Evolutionary conservation across 176 grass and related monocot species (phyloP).

Genomic region (Oryza rufipogon): DNA sequence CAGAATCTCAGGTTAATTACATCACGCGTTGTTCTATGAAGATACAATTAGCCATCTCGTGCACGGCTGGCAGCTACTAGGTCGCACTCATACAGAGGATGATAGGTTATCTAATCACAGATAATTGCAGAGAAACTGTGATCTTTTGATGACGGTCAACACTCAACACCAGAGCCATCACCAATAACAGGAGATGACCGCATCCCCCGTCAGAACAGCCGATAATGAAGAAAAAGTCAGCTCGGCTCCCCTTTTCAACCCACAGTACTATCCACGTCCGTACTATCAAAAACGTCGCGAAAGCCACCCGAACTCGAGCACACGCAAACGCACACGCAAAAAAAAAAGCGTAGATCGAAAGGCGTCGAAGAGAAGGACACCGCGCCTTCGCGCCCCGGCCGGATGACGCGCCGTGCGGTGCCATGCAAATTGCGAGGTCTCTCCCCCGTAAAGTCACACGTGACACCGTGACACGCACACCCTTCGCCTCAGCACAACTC

Average conservation of each 20-base stretch:
- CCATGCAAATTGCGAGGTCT: not conserved
- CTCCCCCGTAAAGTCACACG: not conserved
- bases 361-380: not conserved
- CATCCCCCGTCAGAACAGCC: no score
- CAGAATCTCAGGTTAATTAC: not conserved
- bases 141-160: not conserved
- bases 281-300: slow-evolving; percentile 2
- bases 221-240: not conserved
- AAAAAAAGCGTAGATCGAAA: not conserved
- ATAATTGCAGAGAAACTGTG: not conserved
- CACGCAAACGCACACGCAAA: slow-evolving; percentile 1
- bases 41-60: not conserved
- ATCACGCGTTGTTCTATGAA: not conserved
- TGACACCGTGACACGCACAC: no score
- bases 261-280: not conserved
- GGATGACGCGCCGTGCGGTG: not conserved
- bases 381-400: no score
- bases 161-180: slow-evolving; percentile 19
- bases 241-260: not conserved
- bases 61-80: not conserved
- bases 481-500: not conserved
- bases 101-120: not conserved
- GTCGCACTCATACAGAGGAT: not conserved
- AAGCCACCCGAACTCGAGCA: not conserved
- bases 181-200: not conserved